Conservation (phyloP, 2,329 filamentous ascomycete genomes). For the Fusarium sp. region DNA sequence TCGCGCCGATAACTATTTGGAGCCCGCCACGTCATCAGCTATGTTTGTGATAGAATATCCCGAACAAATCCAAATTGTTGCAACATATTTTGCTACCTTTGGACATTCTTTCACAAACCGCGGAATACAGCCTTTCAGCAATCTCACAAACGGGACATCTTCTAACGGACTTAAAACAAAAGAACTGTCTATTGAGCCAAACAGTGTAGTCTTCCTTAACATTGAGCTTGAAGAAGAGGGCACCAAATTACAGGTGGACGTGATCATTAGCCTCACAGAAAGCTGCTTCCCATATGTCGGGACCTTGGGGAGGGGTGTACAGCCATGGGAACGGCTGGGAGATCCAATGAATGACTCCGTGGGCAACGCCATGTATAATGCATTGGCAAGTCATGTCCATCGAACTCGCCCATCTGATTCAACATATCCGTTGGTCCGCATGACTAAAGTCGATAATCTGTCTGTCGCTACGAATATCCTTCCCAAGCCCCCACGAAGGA, state of each 20-base stretch:
- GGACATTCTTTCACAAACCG: rapidly evolving
- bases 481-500: neutral
- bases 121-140: rapidly evolving
- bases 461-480: rapidly evolving
- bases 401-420: neutral
- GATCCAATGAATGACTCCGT: rapidly evolving
- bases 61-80: neutral
- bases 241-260: rapidly evolving
- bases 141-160: rapidly evolving
- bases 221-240: neutral
- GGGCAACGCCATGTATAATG: neutral
- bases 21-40: rapidly evolving
- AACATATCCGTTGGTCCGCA: neutral
- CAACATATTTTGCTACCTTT: neutral
- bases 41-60: neutral
- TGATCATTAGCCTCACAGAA: neutral
- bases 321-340: neutral
- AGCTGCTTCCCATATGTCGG: neutral
- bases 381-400: neutral
- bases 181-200: neutral
- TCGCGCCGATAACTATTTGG: neutral
- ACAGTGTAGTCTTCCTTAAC: neutral
- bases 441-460: rapidly evolving
- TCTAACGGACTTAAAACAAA: rapidly evolving
- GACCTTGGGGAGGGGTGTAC: rapidly evolving